Evolutionary conservation across 139 green algal species (phyloP), one percentile per base, ranked within the genome.

Genomic region (Tetratostichococcus sp.): DNA sequence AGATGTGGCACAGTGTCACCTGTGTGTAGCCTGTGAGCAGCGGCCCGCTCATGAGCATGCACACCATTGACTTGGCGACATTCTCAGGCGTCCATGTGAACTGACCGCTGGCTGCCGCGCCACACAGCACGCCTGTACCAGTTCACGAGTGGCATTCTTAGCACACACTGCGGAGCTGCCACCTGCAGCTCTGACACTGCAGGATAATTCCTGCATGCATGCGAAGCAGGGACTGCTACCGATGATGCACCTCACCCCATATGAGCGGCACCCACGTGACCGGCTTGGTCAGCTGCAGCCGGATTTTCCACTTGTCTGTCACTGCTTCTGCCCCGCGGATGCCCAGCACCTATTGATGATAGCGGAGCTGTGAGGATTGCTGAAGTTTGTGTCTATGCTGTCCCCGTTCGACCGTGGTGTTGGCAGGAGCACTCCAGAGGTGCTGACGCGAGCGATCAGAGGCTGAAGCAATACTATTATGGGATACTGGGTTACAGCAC

Each of bases 261-360:
- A 98, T 98, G 22, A 99, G 87, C 0, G 96, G 96, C 67, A 98
- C 92, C 96, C 96, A 99, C n/a, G 96, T 99, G 1, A 97, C 96
- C 8, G 96, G 96, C 87, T 99, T 99, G 26, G 91, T 98, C 0
- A 99, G 89, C 88, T 99, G 96, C 74, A 99, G 79, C 8, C 93
- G 84, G 76, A 99, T 98, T 85, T 98, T 98, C 91, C 90, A 98
- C 42, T 94, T 95, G 80, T 98, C 74, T 2, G 87, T 93, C 84
- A 93, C 89, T 30, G 83, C 58, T 4, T 85, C 78, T 4, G 88
- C 91, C 33, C 93, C 94, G 75, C 93, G 93, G 83, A 97, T 96
- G 73, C 93, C 93, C 70, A 97, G 86, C 75, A 97, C 77, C 79
- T 50, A 11, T 11, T 11, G 11, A 50, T 11, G 39, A 11, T 11